phyloP scores from a whole-genome alignment of 2,329 filamentous ascomycete species.

The Xylaria sp. region DNA sequence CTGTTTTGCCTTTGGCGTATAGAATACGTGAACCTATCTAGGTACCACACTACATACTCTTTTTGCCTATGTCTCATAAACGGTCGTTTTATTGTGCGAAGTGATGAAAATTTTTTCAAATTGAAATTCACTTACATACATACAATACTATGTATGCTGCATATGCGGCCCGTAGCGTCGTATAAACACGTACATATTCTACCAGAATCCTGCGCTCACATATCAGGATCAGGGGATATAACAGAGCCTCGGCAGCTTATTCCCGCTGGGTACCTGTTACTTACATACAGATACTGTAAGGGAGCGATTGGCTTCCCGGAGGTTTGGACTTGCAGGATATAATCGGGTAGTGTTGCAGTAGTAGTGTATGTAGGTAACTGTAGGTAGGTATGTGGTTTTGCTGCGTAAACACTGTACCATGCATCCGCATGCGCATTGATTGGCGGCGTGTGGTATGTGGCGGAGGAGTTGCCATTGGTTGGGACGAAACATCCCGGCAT shows the following conservation, averaged over 20 bases:
- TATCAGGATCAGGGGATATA: conserved; percentile 14
- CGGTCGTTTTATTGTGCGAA: too few relatives aligned
- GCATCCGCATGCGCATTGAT: conserved; percentile 20
- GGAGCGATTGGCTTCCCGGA: conserved; percentile 32
- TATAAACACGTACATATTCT: neutral
- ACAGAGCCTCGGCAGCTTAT: conserved; percentile 14
- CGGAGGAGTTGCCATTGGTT: conserved; percentile 13
- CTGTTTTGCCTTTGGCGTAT: neutral
- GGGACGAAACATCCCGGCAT: neutral
- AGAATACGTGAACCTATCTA: neutral
- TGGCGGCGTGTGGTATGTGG: conserved; percentile 14
- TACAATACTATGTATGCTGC: neutral
- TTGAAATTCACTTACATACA: neutral
- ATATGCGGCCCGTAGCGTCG: neutral
- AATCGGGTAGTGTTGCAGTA: conserved; percentile 31
- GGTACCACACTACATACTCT: too few relatives aligned
- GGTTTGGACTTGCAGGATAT: conserved; percentile 34
- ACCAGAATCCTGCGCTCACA: neutral
- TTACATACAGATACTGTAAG: neutral
- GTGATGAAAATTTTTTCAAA: too few relatives aligned
- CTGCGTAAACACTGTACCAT: conserved; percentile 6
- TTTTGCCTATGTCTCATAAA: too few relatives aligned
- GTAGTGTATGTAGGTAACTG: neutral
- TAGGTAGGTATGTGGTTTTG: conserved; percentile 23
- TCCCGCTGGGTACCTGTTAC: conserved; percentile 25